These are phyloP conservation scores for Apiospora malaysiana DNA, from an alignment of 2,329 filamentous ascomycete genomes.

Conservation along the genomic window DNA sequence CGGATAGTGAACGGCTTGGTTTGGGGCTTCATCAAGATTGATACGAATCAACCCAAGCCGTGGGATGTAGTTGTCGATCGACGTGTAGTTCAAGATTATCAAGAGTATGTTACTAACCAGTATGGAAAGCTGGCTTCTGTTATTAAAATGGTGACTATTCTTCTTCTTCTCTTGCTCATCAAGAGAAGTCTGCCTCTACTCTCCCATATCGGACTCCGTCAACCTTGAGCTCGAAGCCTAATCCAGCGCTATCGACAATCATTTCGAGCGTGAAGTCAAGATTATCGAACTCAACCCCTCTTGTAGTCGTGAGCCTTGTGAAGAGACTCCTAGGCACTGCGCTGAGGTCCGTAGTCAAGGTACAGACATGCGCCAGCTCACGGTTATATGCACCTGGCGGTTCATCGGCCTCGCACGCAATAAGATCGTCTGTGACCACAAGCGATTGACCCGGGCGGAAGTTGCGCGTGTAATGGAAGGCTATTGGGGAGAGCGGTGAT, in stretches of 20 bases:
- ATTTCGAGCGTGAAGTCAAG: constrained; percentile 84
- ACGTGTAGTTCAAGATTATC: neutral
- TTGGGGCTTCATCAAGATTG: neutral
- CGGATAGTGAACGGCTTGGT: neutral
- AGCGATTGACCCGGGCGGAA: constrained; percentile 80
- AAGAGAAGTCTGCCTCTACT: constrained; percentile 81
- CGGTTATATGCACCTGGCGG: constrained; percentile 66
- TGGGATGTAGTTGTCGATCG: neutral
- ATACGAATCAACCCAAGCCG: neutral
- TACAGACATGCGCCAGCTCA: constrained; percentile 75
- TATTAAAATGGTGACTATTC: neutral
- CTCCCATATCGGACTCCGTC: constrained; percentile 78
- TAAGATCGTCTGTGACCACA: constrained; percentile 79
- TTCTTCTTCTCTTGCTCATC: neutral
- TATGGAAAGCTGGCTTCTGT: neutral
- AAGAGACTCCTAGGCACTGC: constrained; percentile 77
- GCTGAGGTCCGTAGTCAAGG: constrained; percentile 78
- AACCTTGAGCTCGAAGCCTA: constrained; percentile 80
- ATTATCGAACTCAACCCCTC: constrained; percentile 82
- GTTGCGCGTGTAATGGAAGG: constrained; percentile 86
- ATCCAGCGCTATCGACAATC: constrained; percentile 77
- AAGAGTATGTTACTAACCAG: neutral
- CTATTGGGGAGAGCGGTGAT: constrained; percentile 75
- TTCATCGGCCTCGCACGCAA: constrained; percentile 74
- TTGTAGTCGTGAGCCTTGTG: constrained; percentile 76